Percentiles rank a stretch among this genome's conserved stretches.
Conservation (phyloP, 495 filamentous ascomycete species). For the Jackrogersella multiformis region DNA sequence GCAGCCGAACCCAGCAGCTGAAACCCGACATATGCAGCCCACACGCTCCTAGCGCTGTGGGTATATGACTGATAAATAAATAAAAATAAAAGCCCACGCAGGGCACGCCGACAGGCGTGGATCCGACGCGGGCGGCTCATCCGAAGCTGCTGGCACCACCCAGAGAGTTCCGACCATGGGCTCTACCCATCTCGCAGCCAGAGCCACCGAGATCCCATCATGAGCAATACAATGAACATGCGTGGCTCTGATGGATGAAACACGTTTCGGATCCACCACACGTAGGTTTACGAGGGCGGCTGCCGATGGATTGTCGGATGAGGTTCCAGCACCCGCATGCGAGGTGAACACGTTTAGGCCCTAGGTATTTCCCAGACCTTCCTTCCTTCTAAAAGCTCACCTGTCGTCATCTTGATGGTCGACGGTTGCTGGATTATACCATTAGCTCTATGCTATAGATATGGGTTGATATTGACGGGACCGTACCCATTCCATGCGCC, state of each 20-base stretch:
- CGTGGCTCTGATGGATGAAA: slow-evolving; percentile 35
- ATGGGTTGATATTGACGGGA: neutral
- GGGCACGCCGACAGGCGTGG: too few species aligned
- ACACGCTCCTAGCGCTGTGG: slow-evolving; percentile 17
- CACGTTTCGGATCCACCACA: slow-evolving; percentile 27
- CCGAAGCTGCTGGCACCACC: slow-evolving; percentile 1
- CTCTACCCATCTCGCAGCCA: slow-evolving; percentile 1
- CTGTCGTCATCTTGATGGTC: slow-evolving; percentile 9
- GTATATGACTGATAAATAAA: slow-evolving; percentile 26
- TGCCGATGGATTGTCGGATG: neutral
- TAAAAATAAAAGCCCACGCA: too few species aligned
- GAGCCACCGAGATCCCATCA: slow-evolving; percentile 3
- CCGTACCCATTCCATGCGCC: slow-evolving; percentile 1
- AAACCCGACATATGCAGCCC: slow-evolving; percentile 18
- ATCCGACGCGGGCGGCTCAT: neutral
- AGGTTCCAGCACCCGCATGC: neutral
- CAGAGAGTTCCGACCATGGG: slow-evolving; percentile 8
- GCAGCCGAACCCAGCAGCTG: neutral
- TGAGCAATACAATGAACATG: neutral
- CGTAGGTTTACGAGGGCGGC: slow-evolving; percentile 4
- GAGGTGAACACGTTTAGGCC: neutral
- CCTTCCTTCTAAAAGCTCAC: neutral
- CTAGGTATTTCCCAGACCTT: too few species aligned
- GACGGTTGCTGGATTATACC: neutral
- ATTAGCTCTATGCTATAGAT: too few species aligned